Conservation (phyloP, 805 yeast species). For the Myxozyma nipponensis region DNA sequence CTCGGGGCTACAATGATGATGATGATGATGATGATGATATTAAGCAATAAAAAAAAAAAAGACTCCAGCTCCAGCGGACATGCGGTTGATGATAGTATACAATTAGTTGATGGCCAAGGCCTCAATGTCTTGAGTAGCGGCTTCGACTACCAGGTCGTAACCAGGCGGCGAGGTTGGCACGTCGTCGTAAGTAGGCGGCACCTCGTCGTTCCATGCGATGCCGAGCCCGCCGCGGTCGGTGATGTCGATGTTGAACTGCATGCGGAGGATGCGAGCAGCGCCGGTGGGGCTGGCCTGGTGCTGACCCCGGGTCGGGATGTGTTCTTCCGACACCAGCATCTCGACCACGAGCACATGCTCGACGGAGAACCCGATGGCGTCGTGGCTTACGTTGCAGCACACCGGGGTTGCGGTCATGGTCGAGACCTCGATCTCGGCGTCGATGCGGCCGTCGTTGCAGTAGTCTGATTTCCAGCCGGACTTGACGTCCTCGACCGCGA, state of each 20-base stretch:
- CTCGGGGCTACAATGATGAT: no score
- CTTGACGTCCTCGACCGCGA: constrained; percentile 76
- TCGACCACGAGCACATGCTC: constrained; percentile 77
- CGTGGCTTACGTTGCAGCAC: constrained; percentile 78
- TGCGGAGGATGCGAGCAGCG: constrained; percentile 86
- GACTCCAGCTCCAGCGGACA: no score
- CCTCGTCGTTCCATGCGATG: constrained; percentile 98
- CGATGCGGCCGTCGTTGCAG: constrained; percentile 70
- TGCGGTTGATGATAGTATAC: no score
- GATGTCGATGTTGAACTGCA: constrained; percentile 82
- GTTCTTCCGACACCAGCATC: constrained; percentile 91
- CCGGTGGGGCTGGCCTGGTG: constrained; percentile 64
- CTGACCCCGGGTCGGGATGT: constrained; percentile 40
- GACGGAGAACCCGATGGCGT: constrained; percentile 71
- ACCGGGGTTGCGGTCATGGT: constrained; percentile 25
- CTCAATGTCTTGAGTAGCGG: constrained; percentile 14
- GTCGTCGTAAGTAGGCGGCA: constrained; percentile 92
- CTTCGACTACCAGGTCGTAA: constrained; percentile 44
- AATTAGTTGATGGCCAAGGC: constrained; percentile 4
- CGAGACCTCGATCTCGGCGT: constrained; percentile 45
- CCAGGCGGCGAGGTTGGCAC: constrained; percentile 87
- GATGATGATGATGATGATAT: no score
- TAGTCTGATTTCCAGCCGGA: constrained; percentile 96
- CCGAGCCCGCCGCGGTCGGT: constrained; percentile 95
- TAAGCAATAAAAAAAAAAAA: no score